Percentiles rank a stretch among this genome's conserved stretches.
Conservation (phyloP, 2,329 filamentous ascomycete genomes). For the Xylaria sp. region DNA sequence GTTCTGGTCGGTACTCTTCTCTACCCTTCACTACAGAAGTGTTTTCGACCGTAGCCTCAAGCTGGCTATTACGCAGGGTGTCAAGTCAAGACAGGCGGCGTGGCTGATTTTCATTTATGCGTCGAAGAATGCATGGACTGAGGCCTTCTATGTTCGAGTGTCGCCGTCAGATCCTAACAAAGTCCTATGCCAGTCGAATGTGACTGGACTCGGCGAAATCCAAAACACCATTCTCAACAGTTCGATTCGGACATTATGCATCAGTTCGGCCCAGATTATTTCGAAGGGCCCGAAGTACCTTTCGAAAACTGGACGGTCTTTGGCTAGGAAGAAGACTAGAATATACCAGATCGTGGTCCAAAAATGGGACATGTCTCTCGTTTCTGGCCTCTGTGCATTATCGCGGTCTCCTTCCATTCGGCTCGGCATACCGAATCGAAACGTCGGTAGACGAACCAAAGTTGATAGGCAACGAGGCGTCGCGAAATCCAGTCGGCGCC, state of each 20-base stretch:
- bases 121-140: constrained; percentile 22
- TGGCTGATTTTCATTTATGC: constrained; percentile 29
- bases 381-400: constrained; percentile 33
- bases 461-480: constrained; percentile 9
- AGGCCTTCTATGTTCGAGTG: constrained; percentile 27
- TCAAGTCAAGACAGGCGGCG: constrained; percentile 12
- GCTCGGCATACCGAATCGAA: constrained; percentile 18
- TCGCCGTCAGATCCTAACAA: constrained; percentile 20
- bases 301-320: constrained; percentile 20
- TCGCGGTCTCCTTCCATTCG: constrained; percentile 12
- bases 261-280: constrained; percentile 27
- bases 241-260: constrained; percentile 20
- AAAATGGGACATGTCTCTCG: constrained; percentile 39
- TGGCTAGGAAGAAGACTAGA: constrained; percentile 33
- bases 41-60: constrained; percentile 36
- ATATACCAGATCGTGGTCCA: constrained; percentile 46
- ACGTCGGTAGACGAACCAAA: constrained; percentile 9
- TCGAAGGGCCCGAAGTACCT: constrained; percentile 7
- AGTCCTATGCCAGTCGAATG: constrained; percentile 25
- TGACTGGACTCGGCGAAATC: constrained; percentile 13
- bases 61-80: constrained; percentile 34
- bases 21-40: constrained; percentile 42
- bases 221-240: constrained; percentile 6
- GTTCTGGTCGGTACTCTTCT: constrained; percentile 35
- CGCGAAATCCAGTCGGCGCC: constrained; percentile 14